phyloP scores from a whole-genome alignment of 1,284 basidiomycete genomes.

The Thecaphora thlaspeos region DNA sequence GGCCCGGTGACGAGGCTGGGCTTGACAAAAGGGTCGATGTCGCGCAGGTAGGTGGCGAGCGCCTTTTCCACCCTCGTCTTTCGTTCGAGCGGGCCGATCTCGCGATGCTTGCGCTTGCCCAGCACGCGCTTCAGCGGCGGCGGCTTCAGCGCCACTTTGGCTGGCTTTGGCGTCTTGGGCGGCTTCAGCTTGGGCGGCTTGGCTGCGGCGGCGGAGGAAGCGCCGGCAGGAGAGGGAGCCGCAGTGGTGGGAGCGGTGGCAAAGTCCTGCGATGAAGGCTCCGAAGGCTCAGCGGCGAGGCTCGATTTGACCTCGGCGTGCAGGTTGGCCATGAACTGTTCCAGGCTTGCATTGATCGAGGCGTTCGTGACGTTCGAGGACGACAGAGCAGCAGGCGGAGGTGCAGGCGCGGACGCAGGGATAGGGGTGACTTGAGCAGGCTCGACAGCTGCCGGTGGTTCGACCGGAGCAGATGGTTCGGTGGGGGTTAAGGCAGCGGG shows the following conservation, averaged over 20 bases:
- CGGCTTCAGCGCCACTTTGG: constrained; percentile 13
- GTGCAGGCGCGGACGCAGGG: too few relatives aligned
- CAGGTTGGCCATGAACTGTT: constrained; percentile 45
- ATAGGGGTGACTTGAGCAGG: too few relatives aligned
- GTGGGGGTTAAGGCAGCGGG: too few relatives aligned
- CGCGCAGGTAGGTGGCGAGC: constrained; percentile 31
- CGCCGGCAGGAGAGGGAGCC: neutral
- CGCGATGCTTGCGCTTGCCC: constrained; percentile 37
- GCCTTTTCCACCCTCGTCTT: constrained; percentile 22
- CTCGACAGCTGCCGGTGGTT: too few relatives aligned
- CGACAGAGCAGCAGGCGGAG: too few relatives aligned
- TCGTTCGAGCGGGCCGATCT: constrained; percentile 30
- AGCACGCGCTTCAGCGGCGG: constrained; percentile 12
- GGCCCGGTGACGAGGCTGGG: constrained; percentile 31
- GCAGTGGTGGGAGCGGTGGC: neutral
- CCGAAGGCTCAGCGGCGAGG: constrained; percentile 10
- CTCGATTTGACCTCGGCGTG: constrained; percentile 14
- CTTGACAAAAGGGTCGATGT: constrained; percentile 23
- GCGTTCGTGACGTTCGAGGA: constrained; percentile 9
- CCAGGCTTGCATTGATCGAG: constrained; percentile 35
- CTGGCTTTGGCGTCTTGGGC: constrained; percentile 15
- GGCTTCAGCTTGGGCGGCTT: constrained; percentile 9
- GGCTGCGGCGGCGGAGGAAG: neutral
- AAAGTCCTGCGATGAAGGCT: constrained; percentile 4
- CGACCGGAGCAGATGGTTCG: too few relatives aligned